Evolutionary conservation across 1,139 yeast genomes (phyloP), one percentile per base, ranked within the genome.

Genomic region (Pichia sp.): DNA sequence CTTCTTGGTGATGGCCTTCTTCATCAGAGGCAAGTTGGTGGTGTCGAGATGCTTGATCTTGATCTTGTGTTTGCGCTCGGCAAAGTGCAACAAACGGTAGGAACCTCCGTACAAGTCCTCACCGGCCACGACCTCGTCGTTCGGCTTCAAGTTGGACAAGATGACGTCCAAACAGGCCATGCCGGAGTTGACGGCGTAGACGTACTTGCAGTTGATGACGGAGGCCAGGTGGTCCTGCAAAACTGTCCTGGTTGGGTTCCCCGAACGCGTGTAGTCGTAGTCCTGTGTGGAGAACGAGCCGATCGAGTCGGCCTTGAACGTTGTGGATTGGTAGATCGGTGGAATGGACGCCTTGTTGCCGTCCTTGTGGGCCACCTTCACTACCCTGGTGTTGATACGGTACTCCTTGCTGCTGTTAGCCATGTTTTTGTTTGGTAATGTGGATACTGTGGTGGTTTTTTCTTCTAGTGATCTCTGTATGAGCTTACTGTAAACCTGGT

Each of bases 61-160:
- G 56, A 90, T 75, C 59, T 83, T 87, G n/a, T 84, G 85, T 67
- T 83, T 83, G 50, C 77, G 77, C 66, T 81, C 76, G 64, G 89
- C 73, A 67, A 85, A 88, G 20, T 90, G 87, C 63, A 92, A 79
- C 64, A 92, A 77, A 64, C 97, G 78, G 69, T 91, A 88, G 47
- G 96, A 86, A 38, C 97, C 97, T 53, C 97, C 97, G 68, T 91
- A 91, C 63, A 91, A 78, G 67, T 91, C 97, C 67, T 88, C 95
- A 52, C 97, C 97, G 6, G 97, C 96, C 62, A 91, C 81, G 41
- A 91, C 91, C 69, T 87, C 87, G 68, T 87, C 93, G 38, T 95
- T 89, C 8, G 93, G 87, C 60, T 76, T 75, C 64, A 89, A 78
- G 14, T 50, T 46, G 54, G 92, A 77, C 43, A 87, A 80, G 55